These are phyloP conservation scores for Pseudomonodictys pantanalensis DNA, from an alignment of 495 filamentous ascomycete genomes.

Conservation along the genomic window DNA sequence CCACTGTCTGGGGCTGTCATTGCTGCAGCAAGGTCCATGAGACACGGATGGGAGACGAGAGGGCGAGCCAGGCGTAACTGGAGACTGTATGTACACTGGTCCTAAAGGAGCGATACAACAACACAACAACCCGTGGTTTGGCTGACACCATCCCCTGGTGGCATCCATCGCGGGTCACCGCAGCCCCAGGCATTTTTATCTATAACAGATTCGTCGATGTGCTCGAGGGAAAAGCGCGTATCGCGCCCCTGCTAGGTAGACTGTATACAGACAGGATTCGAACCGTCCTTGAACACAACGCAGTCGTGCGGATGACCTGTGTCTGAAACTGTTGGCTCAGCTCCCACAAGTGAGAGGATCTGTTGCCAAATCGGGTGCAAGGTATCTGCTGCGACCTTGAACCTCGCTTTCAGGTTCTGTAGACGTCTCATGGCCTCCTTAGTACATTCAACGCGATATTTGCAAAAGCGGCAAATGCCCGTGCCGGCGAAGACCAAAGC, in stretches of 20 bases:
- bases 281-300: constrained; percentile 23
- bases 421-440: constrained; percentile 35
- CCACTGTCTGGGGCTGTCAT: no score
- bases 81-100: no score
- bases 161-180: constrained; percentile 33
- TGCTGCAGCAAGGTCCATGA: no score
- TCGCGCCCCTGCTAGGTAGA: constrained; percentile 37
- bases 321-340: constrained; percentile 25
- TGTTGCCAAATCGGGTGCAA: constrained; percentile 40
- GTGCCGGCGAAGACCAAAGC: constrained; percentile 41
- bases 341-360: constrained; percentile 18
- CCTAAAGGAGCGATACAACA: no score
- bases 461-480: constrained; percentile 42
- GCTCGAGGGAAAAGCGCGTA: constrained; percentile 30
- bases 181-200: constrained; percentile 36
- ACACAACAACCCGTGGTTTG: no score
- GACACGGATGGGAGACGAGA: no score
- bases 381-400: constrained; percentile 42
- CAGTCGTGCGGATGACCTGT: constrained; percentile 41
- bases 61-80: no score
- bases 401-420: constrained; percentile 26
- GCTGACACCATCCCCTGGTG: no score
- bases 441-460: constrained; percentile 39
- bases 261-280: constrained; percentile 33
- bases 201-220: constrained; percentile 34